A percentile compares a stretch with the other conserved stretches of the same genome.
These are phyloP conservation scores for Solanum dulcamara DNA, from an alignment of 257 asterid genomes.

Conservation along the genomic window DNA sequence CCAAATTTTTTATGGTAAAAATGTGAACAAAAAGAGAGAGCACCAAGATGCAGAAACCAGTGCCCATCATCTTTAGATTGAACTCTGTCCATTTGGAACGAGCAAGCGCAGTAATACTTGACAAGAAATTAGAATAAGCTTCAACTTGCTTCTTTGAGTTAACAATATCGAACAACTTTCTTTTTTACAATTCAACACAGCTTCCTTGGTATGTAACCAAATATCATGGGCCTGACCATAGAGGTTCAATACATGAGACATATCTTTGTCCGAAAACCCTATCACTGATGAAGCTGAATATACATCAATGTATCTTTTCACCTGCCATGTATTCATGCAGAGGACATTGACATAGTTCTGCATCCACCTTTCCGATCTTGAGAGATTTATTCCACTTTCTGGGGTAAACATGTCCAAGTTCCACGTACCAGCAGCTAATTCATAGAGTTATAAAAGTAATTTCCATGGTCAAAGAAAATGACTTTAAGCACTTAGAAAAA, in stretches of 20 bases:
- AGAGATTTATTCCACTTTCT: constrained; percentile 19
- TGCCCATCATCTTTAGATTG: constrained; percentile 69
- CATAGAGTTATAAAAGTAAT: no score
- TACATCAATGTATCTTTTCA: constrained; percentile 86
- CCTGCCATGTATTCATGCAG: constrained; percentile 99
- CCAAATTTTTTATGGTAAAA: constrained; percentile 45
- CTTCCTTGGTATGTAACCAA: constrained; percentile 47
- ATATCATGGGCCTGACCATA: constrained; percentile 65
- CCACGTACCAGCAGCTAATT: constrained; percentile 65
- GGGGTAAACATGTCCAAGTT: constrained; percentile 17
- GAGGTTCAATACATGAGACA: constrained; percentile 51
- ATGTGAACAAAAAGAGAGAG: constrained; percentile 49
- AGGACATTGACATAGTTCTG: constrained; percentile 62
- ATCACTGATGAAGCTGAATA: constrained; percentile 84
- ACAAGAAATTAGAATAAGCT: constrained; percentile 60
- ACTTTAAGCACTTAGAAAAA: no score
- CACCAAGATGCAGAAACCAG: constrained; percentile 68
- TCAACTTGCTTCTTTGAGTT: constrained; percentile 45
- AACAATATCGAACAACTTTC: constrained; percentile 20
- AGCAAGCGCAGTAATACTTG: constrained; percentile 74
- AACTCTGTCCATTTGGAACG: constrained; percentile 99
- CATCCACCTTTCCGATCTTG: constrained; percentile 48
- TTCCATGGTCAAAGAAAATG: no score
- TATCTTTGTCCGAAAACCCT: constrained; percentile 84
- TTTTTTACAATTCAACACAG: constrained; percentile 15